Evolutionary conservation across 2,329 filamentous ascomycete species (phyloP), one percentile per base, ranked within the genome.

Genomic region (Fusarium pseudograminearum): DNA sequence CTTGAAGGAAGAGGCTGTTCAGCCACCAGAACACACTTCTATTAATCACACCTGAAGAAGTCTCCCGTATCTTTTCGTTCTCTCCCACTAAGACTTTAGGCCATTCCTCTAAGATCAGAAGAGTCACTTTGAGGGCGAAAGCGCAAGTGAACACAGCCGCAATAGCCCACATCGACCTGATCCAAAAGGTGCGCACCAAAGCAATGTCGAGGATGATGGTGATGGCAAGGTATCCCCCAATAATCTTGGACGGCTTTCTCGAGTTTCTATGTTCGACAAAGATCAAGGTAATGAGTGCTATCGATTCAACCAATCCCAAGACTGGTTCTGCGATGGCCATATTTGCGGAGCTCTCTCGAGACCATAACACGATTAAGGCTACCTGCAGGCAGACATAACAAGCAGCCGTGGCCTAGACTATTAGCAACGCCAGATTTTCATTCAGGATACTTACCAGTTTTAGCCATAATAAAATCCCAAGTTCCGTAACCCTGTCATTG

Each of bases 11-110:
- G 8, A 81, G 55, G 3, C 51, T 20, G 30, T 80, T 80, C 15
- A 81, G 54, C 79, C 79, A 81, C 77, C 76, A 78, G 46, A 80
- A 80, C 5, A 80, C 40, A 15, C 74, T 77, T n/a, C 78, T 67
- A 41, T 70, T 80, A 9, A 81, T 63, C 12, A 79, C 48, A 0
- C 79, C 79, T 0, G 76, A 76, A 1, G 76, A 78, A 0, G 73
- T 75, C 61, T 83, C 81, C 0, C 67, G 55, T 20, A 74, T 53
- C 38, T 69, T 63, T n/a, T 73, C 44, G 8, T 70, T 71, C n/a
- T 73, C 70, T 26, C 50, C 55, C 3, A 47, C 18, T 7, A 69
- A n/a, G 0, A 55, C 44, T 48, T 82, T 82, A 2, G 77, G 72
- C 0, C 67, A 51, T 36, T 79, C 77, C 30, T 82, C 80, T 3